Evolutionary conservation across 176 grass and related monocot species (phyloP).

Genomic region (Oryza nivara): DNA sequence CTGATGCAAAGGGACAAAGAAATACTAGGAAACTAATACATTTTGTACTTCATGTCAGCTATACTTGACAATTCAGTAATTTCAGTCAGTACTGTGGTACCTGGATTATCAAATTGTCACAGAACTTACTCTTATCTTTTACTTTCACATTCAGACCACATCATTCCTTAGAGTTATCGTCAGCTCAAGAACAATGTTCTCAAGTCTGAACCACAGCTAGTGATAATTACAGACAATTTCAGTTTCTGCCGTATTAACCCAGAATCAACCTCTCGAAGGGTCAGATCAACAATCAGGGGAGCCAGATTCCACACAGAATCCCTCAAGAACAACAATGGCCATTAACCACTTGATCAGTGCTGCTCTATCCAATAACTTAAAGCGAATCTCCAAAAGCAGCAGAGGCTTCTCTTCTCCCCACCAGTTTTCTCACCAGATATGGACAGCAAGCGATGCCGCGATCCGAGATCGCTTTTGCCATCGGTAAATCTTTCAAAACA

Average conservation of each 20-base stretch:
- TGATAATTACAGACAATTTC: not conserved
- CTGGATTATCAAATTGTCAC: not conserved
- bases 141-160: not conserved
- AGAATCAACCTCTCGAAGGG: not conserved
- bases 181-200: not conserved
- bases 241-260: not conserved
- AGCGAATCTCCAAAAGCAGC: conserved; percentile 31
- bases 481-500: conserved; percentile 26
- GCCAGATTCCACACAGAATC: not conserved
- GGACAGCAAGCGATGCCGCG: conserved; percentile 37
- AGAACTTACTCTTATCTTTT: not conserved
- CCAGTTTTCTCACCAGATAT: not conserved
- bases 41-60: not conserved
- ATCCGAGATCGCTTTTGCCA: conserved; percentile 39
- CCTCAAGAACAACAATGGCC: not conserved
- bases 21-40: not conserved
- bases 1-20: not conserved
- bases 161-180: not conserved
- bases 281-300: conserved; percentile 20
- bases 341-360: not conserved
- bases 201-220: not conserved
- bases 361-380: conserved; percentile 22
- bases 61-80: not conserved
- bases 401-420: conserved; percentile 6
- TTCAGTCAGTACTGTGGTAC: not conserved